Base-by-base conservation (phyloP, 768 basidiomycete genomes). In the Rhizopogon vulgaris region DNA sequence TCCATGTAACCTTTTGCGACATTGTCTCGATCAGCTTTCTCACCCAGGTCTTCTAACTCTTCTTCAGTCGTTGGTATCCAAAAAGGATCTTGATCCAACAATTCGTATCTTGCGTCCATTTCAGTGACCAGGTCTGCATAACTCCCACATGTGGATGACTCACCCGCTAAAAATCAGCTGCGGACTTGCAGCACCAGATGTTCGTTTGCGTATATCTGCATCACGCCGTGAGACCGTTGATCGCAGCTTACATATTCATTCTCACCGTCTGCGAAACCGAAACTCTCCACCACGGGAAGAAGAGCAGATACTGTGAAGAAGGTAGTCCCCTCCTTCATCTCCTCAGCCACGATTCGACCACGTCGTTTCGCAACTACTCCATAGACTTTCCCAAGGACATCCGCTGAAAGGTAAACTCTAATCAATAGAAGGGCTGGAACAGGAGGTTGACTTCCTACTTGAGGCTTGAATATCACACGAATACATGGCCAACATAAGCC, bases 21-120 rank as follows among this genome's bases (percentile, higher is more conserved):
- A 68, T 99, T 99, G 10, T 82, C 79, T 48, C 90, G 75, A 64
- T 98, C 96, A 0, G 95, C 85, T 67, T 98, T 97, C 66, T 95
- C 93, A 41, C 96, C 96, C 9, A 99, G 74, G 66, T 98, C 95
- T 65, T 98, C 95, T 38, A 98, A 73, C 58, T 98, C 95, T 63
- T 96, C 94, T 61, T 94, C 90, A 0, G 95, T 97, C 15, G 92
- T 94, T 0, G 94, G 94, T 3, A 96, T 93, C 94, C 94, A 97
- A 73, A 94, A 97, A 6, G 94, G 94, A 73, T 97, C 92, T 59
- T 85, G 82, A 67, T 95, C 91, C 22, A 97, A 77, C 61, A 95
- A 77, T 67, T 98, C 94, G 68, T 94, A 99, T 38, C 91, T 91
- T 49, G 49, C 51, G 25, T 43, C 53, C 45, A 41, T 41, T 52